Conservation (phyloP, 2,329 filamentous ascomycete genomes). For the Aspergillus sp. region DNA sequence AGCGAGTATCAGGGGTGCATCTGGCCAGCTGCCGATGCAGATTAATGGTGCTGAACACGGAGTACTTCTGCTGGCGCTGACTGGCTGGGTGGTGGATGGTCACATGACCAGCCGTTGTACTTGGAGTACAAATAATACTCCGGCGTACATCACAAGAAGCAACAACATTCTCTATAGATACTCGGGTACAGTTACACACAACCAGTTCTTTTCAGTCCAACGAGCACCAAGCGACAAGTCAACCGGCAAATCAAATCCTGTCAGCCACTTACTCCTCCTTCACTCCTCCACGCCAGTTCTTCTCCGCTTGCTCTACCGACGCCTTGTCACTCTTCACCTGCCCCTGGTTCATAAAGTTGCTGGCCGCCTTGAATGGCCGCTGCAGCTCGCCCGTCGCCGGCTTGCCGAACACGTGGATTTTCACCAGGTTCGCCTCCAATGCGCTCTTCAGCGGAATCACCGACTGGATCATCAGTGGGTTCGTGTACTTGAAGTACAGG, state of each 20-base stretch:
- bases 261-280: slow-evolving; percentile 39
- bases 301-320: slow-evolving; percentile 47
- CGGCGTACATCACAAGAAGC: too few species aligned
- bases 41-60: too few species aligned
- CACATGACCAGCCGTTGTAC: too few species aligned
- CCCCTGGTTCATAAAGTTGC: slow-evolving; percentile 66
- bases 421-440: slow-evolving; percentile 89
- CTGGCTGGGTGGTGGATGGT: too few species aligned
- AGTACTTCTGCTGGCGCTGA: too few species aligned
- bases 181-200: too few species aligned
- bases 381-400: slow-evolving; percentile 84
- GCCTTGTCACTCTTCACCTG: slow-evolving; percentile 88
- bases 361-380: slow-evolving; percentile 84
- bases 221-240: too few species aligned
- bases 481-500: slow-evolving; percentile 98
- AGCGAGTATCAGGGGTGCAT: too few species aligned
- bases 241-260: not conserved
- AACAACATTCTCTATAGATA: too few species aligned
- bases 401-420: slow-evolving; percentile 86
- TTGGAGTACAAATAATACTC: too few species aligned
- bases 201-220: too few species aligned
- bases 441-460: slow-evolving; percentile 96
- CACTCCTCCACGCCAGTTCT: slow-evolving; percentile 43
- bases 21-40: too few species aligned
- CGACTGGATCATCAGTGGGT: slow-evolving; percentile 95